Base-by-base conservation (phyloP, 208 protist species). In the Crithidia sp. region DNA sequence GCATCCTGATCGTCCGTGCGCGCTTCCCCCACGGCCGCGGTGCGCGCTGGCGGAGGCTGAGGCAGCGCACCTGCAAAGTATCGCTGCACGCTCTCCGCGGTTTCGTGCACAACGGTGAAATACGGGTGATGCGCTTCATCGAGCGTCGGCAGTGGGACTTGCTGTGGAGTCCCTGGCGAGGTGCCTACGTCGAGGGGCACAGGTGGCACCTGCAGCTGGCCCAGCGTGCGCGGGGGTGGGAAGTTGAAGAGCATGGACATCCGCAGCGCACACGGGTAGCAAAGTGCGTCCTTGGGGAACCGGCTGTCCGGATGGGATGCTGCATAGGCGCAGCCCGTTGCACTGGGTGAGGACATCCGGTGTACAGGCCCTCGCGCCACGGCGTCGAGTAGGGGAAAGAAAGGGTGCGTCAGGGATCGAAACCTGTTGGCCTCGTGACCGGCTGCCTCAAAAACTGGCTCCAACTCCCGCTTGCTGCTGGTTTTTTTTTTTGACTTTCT, bases 241-340 rank as follows among this genome's bases (percentile, higher is more conserved):
- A 83, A 79, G 37, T 87, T 79, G 64, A 88, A 88, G 54, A 96
- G 76, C 67, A 93, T 96, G 3, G 92, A 93, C 92, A 96, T 94
- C 57, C 92, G 89, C 45, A 94, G 71, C 40, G 89, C 92, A 75
- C 92, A 96, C 44, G 70, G 66, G 60, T 94, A 92, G 68, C 92
- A 96, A 40, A 96, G 62, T 7, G 57, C 75, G 55, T 87, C 76
- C 76, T 87, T 91, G 53, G 40, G 43, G 41, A 8, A 37, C 0
- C 4, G 36, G 3, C 39, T 17, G 9, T 7, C 40, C 9, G 13
- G 28, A n/a, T 9, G 39, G n/a, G 5, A 13, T 1, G 52, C 56
- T 44, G 60, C 44, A 17, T 4, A 45, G n/a, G 12, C 67, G 14
- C 36, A 6, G 4, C 45, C 44, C 7, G 19, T 9, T 9, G 19